A percentile compares a stretch with the other conserved stretches of the same genome.
phyloP scores from a whole-genome alignment of 805 yeast species.

The Maudiozyma pseudohumilis region DNA sequence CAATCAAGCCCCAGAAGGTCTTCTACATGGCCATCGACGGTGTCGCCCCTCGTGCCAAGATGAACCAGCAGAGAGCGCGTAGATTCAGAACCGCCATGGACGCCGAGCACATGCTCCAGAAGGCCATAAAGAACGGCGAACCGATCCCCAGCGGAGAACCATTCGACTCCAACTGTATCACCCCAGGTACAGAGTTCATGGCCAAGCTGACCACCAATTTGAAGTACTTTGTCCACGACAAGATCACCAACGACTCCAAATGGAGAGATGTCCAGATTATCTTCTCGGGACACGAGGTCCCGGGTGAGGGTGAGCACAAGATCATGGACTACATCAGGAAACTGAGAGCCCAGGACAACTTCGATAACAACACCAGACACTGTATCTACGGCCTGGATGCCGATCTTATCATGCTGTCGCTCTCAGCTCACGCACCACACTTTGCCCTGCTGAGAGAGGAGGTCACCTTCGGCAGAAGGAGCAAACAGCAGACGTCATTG shows the following conservation, averaged over 20 bases:
- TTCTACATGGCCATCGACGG: conserved; percentile 98
- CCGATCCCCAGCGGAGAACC: conserved; percentile 70
- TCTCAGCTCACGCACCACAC: conserved; percentile 91
- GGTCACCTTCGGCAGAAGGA: conserved; percentile 66
- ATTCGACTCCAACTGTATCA: conserved; percentile 85
- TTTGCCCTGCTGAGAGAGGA: conserved; percentile 91
- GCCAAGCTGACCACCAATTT: conserved; percentile 71
- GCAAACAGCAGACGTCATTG: conserved; percentile 35
- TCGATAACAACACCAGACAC: conserved; percentile 76
- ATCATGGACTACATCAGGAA: conserved; percentile 86
- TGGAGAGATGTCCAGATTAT: conserved; percentile 76
- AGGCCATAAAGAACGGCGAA: conserved; percentile 64
- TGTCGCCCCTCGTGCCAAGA: conserved; percentile 96
- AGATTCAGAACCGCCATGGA: conserved; percentile 90
- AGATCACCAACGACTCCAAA: conserved; percentile 72
- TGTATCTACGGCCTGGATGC: conserved; percentile 96
- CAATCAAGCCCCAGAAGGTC: conserved; percentile 75
- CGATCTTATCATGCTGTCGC: conserved; percentile 86
- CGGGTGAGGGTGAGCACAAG: conserved; percentile 98
- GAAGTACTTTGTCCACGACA: conserved; percentile 80
- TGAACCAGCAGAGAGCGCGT: conserved; percentile 96
- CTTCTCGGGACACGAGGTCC: conserved; percentile 89
- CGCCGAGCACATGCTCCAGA: conserved; percentile 68
- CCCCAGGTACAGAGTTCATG: conserved; percentile 98
- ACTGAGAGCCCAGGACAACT: conserved; percentile 61